phyloP scores from a whole-genome alignment of 2,329 filamentous ascomycete species.

The Magnaporthiopsis incrustans region DNA sequence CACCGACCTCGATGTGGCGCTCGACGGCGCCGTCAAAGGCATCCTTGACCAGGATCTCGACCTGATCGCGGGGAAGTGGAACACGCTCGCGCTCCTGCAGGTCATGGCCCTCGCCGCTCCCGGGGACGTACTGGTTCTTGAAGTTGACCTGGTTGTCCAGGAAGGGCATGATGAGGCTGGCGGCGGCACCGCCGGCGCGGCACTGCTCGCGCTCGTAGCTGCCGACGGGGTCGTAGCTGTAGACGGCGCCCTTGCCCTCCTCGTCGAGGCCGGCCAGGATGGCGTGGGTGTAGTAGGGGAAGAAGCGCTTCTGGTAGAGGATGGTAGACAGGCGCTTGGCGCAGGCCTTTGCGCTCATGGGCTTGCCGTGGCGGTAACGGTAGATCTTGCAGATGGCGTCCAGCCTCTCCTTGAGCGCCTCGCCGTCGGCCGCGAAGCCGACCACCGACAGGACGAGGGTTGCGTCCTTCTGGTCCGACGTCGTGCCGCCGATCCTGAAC shows the following conservation, averaged over 20 bases:
- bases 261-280: constrained; percentile 93
- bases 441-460: constrained; percentile 88
- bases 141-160: constrained; percentile 99
- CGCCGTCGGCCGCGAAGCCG: constrained; percentile 90
- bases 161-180: constrained; percentile 97
- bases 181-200: constrained; percentile 83
- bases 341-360: constrained; percentile 89
- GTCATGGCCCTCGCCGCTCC: constrained; percentile 74
- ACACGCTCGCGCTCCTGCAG: constrained; percentile 63
- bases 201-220: constrained; percentile 97
- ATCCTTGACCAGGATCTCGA: constrained; percentile 87
- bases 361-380: constrained; percentile 94
- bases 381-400: constrained; percentile 98
- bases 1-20: constrained; percentile 97
- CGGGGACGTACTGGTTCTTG: constrained; percentile 95
- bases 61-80: constrained; percentile 63
- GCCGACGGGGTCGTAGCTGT: constrained; percentile 96
- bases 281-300: constrained; percentile 95
- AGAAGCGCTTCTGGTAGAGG: constrained; percentile 95
- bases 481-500: constrained; percentile 92
- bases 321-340: constrained; percentile 93
- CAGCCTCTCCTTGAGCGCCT: constrained; percentile 86
- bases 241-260: constrained; percentile 86
- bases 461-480: constrained; percentile 74
- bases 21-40: constrained; percentile 97